A percentile compares a stretch with the other conserved stretches of the same genome.
These are phyloP conservation scores for Rutstroemia sp. DNA, from an alignment of 2,329 filamentous ascomycete species.

Conservation along the genomic window DNA sequence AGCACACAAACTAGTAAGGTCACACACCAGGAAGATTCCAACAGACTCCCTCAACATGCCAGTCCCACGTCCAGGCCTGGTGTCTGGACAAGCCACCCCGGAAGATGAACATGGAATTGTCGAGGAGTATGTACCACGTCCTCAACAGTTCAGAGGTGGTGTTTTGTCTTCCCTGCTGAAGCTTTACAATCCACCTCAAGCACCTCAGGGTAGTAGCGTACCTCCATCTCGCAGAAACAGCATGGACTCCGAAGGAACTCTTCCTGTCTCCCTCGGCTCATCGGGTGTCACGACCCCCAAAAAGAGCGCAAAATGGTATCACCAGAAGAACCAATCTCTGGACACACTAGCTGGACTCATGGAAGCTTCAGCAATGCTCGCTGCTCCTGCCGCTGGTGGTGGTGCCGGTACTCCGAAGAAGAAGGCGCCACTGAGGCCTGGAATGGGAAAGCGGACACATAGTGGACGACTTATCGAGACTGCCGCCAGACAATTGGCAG, in stretches of 20 bases:
- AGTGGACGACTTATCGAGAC: slow-evolving; percentile 22
- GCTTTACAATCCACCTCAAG: slow-evolving; percentile 50
- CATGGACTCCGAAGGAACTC: slow-evolving; percentile 29
- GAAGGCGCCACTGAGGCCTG: slow-evolving; percentile 15
- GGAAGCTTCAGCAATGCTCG: slow-evolving; percentile 47
- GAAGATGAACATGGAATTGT: slow-evolving; percentile 35
- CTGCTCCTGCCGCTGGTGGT: slow-evolving; percentile 35
- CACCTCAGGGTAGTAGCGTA: slow-evolving; percentile 11
- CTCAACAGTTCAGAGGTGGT: slow-evolving; percentile 63
- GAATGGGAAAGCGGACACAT: slow-evolving; percentile 22
- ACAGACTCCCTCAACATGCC: slow-evolving; percentile 15
- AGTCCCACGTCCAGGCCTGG: slow-evolving; percentile 16
- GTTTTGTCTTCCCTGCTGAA: slow-evolving; percentile 67
- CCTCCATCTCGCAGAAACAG: slow-evolving; percentile 21
- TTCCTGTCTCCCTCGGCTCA: slow-evolving; percentile 33
- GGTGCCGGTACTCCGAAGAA: slow-evolving; percentile 21
- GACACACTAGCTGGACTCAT: slow-evolving; percentile 44
- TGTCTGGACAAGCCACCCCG: slow-evolving; percentile 41
- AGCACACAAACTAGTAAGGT: slow-evolving; percentile 37
- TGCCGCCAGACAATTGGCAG: slow-evolving; percentile 17
- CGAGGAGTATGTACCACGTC: slow-evolving; percentile 58
- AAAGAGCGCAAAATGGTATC: slow-evolving; percentile 29
- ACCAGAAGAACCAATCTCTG: slow-evolving; percentile 37
- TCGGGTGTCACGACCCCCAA: slow-evolving; percentile 33
- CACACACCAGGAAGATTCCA: slow-evolving; percentile 30